Evolutionary conservation across 352 stramenopile genomes (phyloP).

Genomic region (Pilasporangium apinafurcum): DNA sequence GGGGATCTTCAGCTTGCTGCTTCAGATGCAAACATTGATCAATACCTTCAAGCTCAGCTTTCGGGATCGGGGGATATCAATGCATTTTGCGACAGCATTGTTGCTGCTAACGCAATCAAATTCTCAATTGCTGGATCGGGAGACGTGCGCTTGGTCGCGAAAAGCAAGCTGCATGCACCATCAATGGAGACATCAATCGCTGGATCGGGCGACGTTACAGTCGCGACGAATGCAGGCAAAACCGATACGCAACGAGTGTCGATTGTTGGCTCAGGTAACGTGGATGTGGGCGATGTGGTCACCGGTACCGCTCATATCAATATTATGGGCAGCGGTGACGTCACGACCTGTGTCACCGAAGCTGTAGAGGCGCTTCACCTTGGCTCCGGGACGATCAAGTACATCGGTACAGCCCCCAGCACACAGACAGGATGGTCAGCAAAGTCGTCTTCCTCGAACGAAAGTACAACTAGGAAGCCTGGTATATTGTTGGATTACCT

Average conservation of each 20-base stretch:
- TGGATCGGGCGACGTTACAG: slow-evolving; percentile 12
- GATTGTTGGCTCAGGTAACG: slow-evolving; percentile 15
- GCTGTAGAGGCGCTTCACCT: neutral
- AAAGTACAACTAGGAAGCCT: too few species aligned
- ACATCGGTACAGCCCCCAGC: slow-evolving; percentile 8
- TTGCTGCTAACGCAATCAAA: slow-evolving; percentile 2
- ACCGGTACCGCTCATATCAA: slow-evolving; percentile 3
- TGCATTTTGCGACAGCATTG: slow-evolving; percentile 1
- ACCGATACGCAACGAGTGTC: slow-evolving; percentile 5
- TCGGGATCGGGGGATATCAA: slow-evolving; percentile 8
- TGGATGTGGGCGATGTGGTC: slow-evolving; percentile 14
- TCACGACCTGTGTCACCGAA: slow-evolving; percentile 7
- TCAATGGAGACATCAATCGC: slow-evolving; percentile 7
- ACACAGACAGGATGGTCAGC: neutral
- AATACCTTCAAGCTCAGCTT: slow-evolving; percentile 1
- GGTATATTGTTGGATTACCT: too few species aligned
- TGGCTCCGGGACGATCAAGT: slow-evolving; percentile 9
- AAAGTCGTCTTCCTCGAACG: neutral
- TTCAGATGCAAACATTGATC: too few species aligned
- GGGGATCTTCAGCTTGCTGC: slow-evolving; percentile 13
- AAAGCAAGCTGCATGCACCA: slow-evolving; percentile 8
- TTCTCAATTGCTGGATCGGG: slow-evolving; percentile 14
- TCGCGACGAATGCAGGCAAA: slow-evolving; percentile 6
- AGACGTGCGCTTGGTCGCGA: slow-evolving; percentile 8
- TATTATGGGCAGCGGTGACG: slow-evolving; percentile 12